These are phyloP conservation scores for Hypericum androsaemum DNA, from an alignment of 345 rosid genomes.

Conservation along the genomic window DNA sequence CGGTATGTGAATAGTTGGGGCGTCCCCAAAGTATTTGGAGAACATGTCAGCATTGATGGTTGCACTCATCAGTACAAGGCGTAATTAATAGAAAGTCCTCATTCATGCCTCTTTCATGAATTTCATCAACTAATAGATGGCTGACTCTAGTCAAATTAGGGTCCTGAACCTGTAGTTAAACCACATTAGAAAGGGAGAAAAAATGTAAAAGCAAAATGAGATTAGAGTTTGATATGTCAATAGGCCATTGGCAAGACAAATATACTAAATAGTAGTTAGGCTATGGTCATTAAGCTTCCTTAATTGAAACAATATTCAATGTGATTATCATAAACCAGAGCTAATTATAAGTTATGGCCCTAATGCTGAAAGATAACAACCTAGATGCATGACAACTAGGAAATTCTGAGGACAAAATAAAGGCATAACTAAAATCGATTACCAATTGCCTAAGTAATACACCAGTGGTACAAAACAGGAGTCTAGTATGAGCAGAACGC, in stretches of 20 bases:
- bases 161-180: slow-evolving; percentile 66
- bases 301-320: too few relatives aligned
- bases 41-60: slow-evolving; percentile 89
- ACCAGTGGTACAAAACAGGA: slow-evolving; percentile 92
- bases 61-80: slow-evolving; percentile 87
- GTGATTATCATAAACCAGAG: too few relatives aligned
- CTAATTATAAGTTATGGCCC: too few relatives aligned
- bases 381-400: too few relatives aligned
- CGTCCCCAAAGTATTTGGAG: slow-evolving; percentile 71
- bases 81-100: slow-evolving; percentile 84
- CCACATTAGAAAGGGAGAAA: slow-evolving; percentile 12
- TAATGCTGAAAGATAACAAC: too few relatives aligned
- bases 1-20: slow-evolving; percentile 75
- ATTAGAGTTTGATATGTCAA: background rate
- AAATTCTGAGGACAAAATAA: background rate
- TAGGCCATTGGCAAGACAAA: too few relatives aligned
- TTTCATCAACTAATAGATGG: slow-evolving; percentile 95
- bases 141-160: slow-evolving; percentile 65
- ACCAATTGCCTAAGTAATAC: slow-evolving; percentile 81
- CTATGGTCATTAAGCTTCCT: too few relatives aligned
- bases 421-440: slow-evolving; percentile 16
- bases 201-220: background rate
- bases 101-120: slow-evolving; percentile 96
- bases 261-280: too few relatives aligned
- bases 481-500: slow-evolving; percentile 67